phyloP scores from a whole-genome alignment of 192 early-diverging fungal genomes.

The Entrophospora sp. region DNA sequence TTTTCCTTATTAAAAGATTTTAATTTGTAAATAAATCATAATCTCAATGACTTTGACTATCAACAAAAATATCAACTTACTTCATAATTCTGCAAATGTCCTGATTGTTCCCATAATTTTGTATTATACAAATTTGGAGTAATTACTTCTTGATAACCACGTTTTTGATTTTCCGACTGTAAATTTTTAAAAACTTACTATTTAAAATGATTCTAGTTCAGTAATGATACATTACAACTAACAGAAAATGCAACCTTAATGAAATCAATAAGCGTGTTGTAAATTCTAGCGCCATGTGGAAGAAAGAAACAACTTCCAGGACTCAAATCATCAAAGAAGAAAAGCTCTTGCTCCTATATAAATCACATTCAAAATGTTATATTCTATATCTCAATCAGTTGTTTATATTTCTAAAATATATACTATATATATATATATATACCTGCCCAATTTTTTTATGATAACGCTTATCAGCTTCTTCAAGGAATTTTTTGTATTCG shows the following conservation, averaged over 20 bases:
- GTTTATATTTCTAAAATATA: no score
- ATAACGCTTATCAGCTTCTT: slow-evolving; percentile 92
- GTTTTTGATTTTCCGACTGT: slow-evolving; percentile 69
- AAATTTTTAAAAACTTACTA: no score
- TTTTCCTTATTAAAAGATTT: slow-evolving; percentile 54
- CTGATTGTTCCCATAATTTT: slow-evolving; percentile 93
- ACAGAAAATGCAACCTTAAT: slow-evolving; percentile 50
- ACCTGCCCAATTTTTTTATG: slow-evolving; percentile 90
- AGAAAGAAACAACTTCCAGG: slow-evolving; percentile 92
- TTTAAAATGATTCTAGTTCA: no score
- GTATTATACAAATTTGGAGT: slow-evolving; percentile 98
- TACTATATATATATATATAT: background rate
- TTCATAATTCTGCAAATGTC: slow-evolving; percentile 91
- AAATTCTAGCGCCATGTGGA: slow-evolving; percentile 93
- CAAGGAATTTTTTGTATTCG: slow-evolving; percentile 91
- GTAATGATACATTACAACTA: no score
- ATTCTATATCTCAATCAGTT: no score
- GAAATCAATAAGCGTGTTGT: slow-evolving; percentile 89
- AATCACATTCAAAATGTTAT: no score
- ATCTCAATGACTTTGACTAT: background rate
- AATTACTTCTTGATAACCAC: slow-evolving; percentile 95
- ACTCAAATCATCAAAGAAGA: slow-evolving; percentile 87
- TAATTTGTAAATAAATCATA: background rate
- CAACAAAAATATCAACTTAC: background rate
- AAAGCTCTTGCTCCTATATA: slow-evolving; percentile 91